Base-by-base conservation (phyloP, 2,329 filamentous ascomycete species). In the Epichloe glyceriae region DNA sequence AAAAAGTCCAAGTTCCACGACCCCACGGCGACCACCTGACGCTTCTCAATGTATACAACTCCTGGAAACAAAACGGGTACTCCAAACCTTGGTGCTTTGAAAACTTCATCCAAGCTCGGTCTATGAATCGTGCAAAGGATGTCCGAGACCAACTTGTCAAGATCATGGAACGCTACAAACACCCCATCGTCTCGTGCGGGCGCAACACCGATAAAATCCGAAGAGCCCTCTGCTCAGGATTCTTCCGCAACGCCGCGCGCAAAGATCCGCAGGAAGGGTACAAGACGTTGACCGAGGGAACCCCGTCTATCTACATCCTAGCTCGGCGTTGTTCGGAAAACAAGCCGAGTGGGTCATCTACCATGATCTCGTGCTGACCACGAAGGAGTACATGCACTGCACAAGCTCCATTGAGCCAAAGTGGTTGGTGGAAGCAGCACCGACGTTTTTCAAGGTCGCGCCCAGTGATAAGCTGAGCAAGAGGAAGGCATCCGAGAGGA, bases 1-100 rank as follows among this genome's bases (percentile, higher is more conserved):
- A 97, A 97, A 73, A 96, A 96, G 69, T 78, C 89, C 57, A 96
- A 96, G 65, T 98, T 98, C 70, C 88, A 96, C 70, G 93, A 98
- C 61, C 86, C 91, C 82, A 88, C 51, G 93, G 93, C 49, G 93
- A 98, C 63, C 93, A 98, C 62, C 75, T 98, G 12, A 98, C 93
- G 0, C 75, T 97, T 0, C 79, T 98, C 42, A 98, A 98, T 60
- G 90, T 98, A 0, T 98, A 95, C 72, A 95, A 96, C 62, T 83
- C 80, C n/a, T 98, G 93, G 93, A 95, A 95, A 66, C 77, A 83
- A 43, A 85, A 82, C 55, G 83, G 84, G 6, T 95, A 80, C 69
- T 86, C 82, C 47, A 87, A 82, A 52, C 83, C 90, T 0, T 98
- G 93, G 93, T 97, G 93, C 64, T 91, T 88, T 58, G 94, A 98